Evolutionary conservation across 2,329 filamentous ascomycete genomes (phyloP).

Genomic region (Onygenales sp.): DNA sequence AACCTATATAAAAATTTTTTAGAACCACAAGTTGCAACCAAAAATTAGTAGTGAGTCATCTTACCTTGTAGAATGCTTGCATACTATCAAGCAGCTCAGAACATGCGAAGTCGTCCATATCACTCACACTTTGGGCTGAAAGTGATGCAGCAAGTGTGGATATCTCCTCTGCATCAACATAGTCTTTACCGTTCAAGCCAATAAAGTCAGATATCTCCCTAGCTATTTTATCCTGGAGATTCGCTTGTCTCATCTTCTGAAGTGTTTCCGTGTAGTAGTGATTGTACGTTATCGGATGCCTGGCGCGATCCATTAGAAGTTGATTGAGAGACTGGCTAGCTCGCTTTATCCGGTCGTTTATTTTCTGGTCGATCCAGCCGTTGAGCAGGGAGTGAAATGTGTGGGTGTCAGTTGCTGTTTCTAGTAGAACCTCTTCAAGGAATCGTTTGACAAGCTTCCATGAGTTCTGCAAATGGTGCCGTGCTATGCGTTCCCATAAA

Average conservation of each 20-base stretch:
- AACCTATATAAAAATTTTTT: conserved; percentile 20
- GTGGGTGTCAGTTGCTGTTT: conserved; percentile 28
- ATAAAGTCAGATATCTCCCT: neutral
- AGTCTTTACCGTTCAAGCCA: neutral
- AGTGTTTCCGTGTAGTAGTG: conserved; percentile 27
- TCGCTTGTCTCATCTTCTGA: conserved; percentile 14
- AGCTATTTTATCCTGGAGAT: neutral
- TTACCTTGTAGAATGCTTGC: conserved; percentile 40
- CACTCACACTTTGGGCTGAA: conserved; percentile 14
- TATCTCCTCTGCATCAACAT: neutral
- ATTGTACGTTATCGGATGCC: conserved; percentile 29
- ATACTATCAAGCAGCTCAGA: conserved; percentile 32
- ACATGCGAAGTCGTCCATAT: conserved; percentile 31
- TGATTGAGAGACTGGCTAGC: conserved; percentile 32
- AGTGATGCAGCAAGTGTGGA: conserved; percentile 5
- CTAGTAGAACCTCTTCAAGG: conserved; percentile 23
- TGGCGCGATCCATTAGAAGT: conserved; percentile 28
- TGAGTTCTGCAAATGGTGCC: conserved; percentile 25
- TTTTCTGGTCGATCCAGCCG: too few species aligned
- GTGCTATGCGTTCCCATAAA: conserved; percentile 41
- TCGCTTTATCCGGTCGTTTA: conserved; percentile 12
- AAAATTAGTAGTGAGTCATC: neutral
- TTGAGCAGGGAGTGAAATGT: conserved; percentile 18
- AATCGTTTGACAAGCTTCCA: neutral
- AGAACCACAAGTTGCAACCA: neutral